phyloP scores from a whole-genome alignment of 306 rosid genomes.

The Hippophae tibetana region DNA sequence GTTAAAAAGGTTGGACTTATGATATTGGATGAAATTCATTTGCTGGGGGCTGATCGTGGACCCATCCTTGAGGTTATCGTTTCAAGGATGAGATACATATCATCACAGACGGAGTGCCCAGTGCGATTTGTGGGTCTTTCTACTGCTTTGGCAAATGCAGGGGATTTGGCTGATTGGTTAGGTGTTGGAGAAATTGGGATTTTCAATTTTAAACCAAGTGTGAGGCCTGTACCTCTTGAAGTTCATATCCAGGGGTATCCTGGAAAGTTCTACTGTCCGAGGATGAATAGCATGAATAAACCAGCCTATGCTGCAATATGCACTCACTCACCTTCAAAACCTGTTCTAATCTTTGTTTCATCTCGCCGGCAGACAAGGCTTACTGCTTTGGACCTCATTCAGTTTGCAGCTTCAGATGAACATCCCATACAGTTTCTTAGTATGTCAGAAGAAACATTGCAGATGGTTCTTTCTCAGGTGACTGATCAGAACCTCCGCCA shows the following conservation, averaged over 20 bases:
- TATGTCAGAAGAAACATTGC: slow-evolving; percentile 74
- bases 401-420: slow-evolving; percentile 96
- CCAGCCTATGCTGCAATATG: slow-evolving; percentile 96
- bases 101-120: slow-evolving; percentile 89
- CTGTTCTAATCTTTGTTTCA: slow-evolving; percentile 95
- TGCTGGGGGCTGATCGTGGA: slow-evolving; percentile 97
- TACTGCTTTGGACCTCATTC: slow-evolving; percentile 89
- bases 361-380: slow-evolving; percentile 97
- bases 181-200: slow-evolving; percentile 93
- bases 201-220: slow-evolving; percentile 98
- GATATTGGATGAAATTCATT: slow-evolving; percentile 93
- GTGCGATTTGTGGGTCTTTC: slow-evolving; percentile 91
- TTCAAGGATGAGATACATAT: slow-evolving; percentile 96
- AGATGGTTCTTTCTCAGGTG: slow-evolving; percentile 90
- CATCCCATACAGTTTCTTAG: slow-evolving; percentile 78
- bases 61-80: slow-evolving; percentile 99
- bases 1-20: slow-evolving; percentile 95
- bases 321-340: slow-evolving; percentile 93
- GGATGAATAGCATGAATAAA: slow-evolving; percentile 98
- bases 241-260: slow-evolving; percentile 99
- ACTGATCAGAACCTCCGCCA: slow-evolving; percentile 85
- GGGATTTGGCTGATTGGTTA: slow-evolving; percentile 99
- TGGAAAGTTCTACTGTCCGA: slow-evolving; percentile 93
- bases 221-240: slow-evolving; percentile 93
- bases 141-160: slow-evolving; percentile 94